A percentile compares a stretch with the other conserved stretches of the same genome.
Evolutionary conservation across 345 rosid species (phyloP).

Genomic region (Adansonia digitata): DNA sequence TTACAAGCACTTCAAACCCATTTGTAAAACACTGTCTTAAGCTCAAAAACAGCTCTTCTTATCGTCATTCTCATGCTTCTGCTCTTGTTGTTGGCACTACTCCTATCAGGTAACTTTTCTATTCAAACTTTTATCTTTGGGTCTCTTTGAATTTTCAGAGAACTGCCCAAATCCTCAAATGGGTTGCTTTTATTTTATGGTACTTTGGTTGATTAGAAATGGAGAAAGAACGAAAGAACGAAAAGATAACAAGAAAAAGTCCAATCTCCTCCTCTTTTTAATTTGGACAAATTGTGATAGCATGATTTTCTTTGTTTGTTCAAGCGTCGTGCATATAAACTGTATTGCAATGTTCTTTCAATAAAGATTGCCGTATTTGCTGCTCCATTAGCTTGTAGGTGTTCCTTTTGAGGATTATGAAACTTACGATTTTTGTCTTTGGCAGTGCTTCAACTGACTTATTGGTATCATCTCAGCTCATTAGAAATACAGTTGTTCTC

Average conservation of each 20-base stretch:
- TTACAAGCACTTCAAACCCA: constrained; percentile 73
- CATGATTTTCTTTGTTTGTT: neutral
- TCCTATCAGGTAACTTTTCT: constrained; percentile 58
- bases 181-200: neutral
- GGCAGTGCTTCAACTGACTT: neutral
- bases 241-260: neutral
- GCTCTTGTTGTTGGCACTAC: constrained; percentile 75
- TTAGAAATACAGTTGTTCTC: neutral
- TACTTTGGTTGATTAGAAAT: neutral
- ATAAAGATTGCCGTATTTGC: neutral
- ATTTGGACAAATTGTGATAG: neutral
- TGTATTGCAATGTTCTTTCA: neutral
- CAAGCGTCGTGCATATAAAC: neutral
- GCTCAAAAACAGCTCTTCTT: constrained; percentile 73
- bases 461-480: neutral
- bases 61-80: constrained; percentile 72
- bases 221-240: neutral
- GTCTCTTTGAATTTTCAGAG: constrained; percentile 1
- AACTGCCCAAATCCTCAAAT: neutral
- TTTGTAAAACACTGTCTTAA: constrained; percentile 86
- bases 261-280: neutral
- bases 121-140: neutral
- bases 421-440: neutral
- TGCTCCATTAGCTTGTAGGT: neutral
- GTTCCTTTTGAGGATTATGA: neutral